Percentiles rank a stretch among this genome's conserved stretches.
Conservation (phyloP, 352 stramenopile species). For the Globisporangium spiculum region DNA sequence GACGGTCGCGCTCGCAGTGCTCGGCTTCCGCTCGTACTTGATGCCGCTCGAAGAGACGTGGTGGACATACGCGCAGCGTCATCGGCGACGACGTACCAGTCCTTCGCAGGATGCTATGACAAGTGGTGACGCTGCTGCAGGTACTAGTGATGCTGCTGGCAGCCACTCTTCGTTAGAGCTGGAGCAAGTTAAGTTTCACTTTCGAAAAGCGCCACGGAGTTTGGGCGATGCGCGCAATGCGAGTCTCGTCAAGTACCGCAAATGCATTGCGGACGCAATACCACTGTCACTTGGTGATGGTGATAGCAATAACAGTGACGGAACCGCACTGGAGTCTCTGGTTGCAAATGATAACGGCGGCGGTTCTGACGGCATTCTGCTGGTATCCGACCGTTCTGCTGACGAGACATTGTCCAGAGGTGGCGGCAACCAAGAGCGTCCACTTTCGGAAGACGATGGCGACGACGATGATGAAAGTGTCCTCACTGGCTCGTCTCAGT, state of each 20-base stretch:
- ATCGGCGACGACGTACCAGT: not conserved
- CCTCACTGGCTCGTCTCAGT: not conserved
- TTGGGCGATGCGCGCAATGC: not conserved
- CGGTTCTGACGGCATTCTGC: not conserved
- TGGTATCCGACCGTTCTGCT: not conserved
- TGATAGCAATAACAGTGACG: not conserved
- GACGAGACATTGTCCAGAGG: not conserved
- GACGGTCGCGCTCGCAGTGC: conserved; percentile 28
- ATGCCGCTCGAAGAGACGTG: conserved; percentile 30
- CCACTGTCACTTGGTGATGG: not conserved
- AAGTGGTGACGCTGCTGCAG: not conserved
- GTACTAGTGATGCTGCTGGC: not conserved
- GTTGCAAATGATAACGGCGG: not conserved
- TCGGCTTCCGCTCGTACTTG: conserved; percentile 29
- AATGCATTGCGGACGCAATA: not conserved
- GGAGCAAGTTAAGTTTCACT: conserved; percentile 13
- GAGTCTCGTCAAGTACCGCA: conserved; percentile 16
- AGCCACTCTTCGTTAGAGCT: not conserved
- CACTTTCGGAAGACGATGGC: not conserved
- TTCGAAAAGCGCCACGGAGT: conserved; percentile 1
- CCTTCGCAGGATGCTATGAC: not conserved
- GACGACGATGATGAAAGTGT: not conserved
- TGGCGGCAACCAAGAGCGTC: not conserved
- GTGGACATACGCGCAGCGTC: conserved; percentile 10
- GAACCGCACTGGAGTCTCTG: not conserved